Conservation (phyloP, 1,139 yeast genomes). For the Scheffersomyces illinoinensis region DNA sequence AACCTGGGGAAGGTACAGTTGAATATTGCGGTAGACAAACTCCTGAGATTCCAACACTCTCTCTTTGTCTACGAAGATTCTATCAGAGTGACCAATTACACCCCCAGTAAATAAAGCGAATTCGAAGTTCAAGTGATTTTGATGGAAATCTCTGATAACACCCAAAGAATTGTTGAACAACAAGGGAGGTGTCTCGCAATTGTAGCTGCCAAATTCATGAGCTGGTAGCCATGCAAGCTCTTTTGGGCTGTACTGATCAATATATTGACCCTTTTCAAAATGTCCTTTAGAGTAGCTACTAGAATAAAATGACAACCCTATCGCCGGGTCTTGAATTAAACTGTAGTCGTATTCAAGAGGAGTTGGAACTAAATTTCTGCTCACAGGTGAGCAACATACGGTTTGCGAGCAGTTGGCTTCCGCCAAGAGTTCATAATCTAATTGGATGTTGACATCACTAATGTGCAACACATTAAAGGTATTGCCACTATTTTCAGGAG, state of each 20-base stretch:
- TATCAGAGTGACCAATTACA: constrained; percentile 25
- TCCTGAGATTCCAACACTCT: constrained; percentile 14
- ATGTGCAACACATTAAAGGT: constrained; percentile 30
- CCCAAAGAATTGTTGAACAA: constrained; percentile 29
- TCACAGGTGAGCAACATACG: constrained; percentile 25
- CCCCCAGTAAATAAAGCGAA: constrained; percentile 35
- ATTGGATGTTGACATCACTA: constrained; percentile 27
- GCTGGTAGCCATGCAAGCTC: constrained; percentile 27
- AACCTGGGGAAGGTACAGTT: constrained; percentile 20
- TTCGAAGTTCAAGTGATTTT: constrained; percentile 27
- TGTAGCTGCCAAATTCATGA: constrained; percentile 31
- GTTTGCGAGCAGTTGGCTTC: constrained; percentile 34
- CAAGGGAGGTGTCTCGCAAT: constrained; percentile 30
- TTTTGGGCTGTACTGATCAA: constrained; percentile 16
- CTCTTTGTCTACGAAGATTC: constrained; percentile 17
- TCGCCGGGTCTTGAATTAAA: constrained; percentile 10
- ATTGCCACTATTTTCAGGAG: constrained; percentile 19
- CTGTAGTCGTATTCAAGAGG: constrained; percentile 18
- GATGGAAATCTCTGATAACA: constrained; percentile 22
- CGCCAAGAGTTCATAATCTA: constrained; percentile 22
- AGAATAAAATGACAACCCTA: constrained; percentile 22
- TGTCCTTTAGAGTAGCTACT: constrained; percentile 23
- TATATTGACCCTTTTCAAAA: constrained; percentile 23
- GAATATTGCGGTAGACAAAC: constrained; percentile 20
- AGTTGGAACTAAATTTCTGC: constrained; percentile 15